Conservation (phyloP, 75 land plant species). For the Picea sitchensis region DNA sequence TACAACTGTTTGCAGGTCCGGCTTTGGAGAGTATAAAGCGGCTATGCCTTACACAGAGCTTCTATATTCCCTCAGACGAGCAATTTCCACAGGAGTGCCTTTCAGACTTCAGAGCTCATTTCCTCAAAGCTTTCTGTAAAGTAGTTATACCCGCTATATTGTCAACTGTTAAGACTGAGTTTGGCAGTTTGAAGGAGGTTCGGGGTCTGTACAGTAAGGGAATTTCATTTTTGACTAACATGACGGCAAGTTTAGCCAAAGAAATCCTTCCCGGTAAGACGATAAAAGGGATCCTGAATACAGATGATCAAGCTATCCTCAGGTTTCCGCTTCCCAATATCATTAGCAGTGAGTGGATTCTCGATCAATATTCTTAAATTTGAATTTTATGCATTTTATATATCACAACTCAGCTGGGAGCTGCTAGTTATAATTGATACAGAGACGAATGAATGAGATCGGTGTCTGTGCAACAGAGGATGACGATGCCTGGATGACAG, state of each 20-base stretch:
- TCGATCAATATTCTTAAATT: background rate
- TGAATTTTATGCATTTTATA: too few species aligned
- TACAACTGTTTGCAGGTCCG: too few species aligned
- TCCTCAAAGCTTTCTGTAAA: constrained; percentile 11
- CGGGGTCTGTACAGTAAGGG: constrained; percentile 19
- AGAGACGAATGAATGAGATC: background rate
- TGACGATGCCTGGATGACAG: constrained; percentile 23
- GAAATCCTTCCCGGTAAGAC: background rate
- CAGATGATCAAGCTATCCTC: background rate
- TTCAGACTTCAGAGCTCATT: constrained; percentile 23
- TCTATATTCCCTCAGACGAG: constrained; percentile 46
- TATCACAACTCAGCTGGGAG: too few species aligned
- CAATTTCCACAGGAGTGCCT: constrained; percentile 28
- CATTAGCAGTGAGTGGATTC: background rate
- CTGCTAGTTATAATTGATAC: background rate
- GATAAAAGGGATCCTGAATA: background rate
- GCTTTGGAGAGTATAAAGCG: constrained; percentile 22
- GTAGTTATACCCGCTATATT: background rate
- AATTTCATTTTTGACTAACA: background rate
- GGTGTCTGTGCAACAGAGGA: background rate
- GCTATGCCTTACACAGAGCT: background rate
- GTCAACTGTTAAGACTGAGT: background rate
- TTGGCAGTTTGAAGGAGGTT: constrained; percentile 15
- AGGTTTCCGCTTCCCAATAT: constrained; percentile 8
- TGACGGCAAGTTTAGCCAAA: background rate